phyloP scores from a whole-genome alignment of 2,329 filamentous ascomycete genomes.

The Pseudopyricularia cyperi region DNA sequence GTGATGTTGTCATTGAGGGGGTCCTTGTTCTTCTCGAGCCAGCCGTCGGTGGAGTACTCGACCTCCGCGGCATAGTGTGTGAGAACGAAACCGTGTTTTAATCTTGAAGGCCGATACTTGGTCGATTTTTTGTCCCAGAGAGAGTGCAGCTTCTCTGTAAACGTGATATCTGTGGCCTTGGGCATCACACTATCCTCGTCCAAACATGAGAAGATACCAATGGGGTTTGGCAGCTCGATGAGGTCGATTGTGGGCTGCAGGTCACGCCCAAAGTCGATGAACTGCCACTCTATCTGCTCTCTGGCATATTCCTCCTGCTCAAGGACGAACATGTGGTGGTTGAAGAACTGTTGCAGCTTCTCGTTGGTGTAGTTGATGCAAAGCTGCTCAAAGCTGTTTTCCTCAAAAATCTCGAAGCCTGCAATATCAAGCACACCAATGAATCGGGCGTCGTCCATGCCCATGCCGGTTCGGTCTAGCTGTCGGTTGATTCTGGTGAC shows the following conservation, averaged over 20 bases:
- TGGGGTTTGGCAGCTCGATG: conserved; percentile 91
- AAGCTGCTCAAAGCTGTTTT: conserved; percentile 96
- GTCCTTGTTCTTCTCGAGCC: conserved; percentile 99
- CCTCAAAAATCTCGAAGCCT: conserved; percentile 96
- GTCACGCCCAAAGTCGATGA: conserved; percentile 96
- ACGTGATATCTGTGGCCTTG: conserved; percentile 91
- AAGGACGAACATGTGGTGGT: conserved; percentile 98
- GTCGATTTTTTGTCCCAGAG: conserved; percentile 92
- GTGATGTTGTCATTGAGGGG: conserved; percentile 96
- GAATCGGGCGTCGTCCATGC: conserved; percentile 81
- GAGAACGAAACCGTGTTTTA: conserved; percentile 85
- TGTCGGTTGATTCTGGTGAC: conserved; percentile 86
- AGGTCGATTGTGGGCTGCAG: conserved; percentile 95
- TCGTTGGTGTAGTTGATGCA: conserved; percentile 99
- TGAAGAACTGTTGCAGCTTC: conserved; percentile 98
- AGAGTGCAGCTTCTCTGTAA: conserved; percentile 94
- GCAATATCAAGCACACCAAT: conserved; percentile 98
- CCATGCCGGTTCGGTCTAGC: conserved; percentile 72
- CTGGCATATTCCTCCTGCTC: conserved; percentile 97
- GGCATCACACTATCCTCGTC: conserved; percentile 99
- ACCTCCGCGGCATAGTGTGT: conserved; percentile 98
- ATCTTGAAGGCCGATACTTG: conserved; percentile 81
- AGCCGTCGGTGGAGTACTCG: conserved; percentile 87
- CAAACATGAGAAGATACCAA: conserved; percentile 95
- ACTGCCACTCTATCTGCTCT: conserved; percentile 98